These are phyloP conservation scores for Torulaspora pretoriensis DNA, from an alignment of 1,139 yeast genomes.

Conservation along the genomic window DNA sequence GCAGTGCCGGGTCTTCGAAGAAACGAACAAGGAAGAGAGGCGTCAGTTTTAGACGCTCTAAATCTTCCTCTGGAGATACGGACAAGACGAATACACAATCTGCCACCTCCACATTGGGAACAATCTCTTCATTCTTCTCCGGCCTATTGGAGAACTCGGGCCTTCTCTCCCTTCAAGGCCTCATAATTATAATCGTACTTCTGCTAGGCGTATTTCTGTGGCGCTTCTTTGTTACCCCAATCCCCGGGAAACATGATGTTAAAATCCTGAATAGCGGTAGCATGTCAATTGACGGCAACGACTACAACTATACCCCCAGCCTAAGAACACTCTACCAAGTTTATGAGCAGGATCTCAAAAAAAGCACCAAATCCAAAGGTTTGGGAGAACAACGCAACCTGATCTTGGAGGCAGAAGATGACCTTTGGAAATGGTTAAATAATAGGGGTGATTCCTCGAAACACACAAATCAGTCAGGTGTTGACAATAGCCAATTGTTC, in stretches of 20 bases:
- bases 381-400: conserved; percentile 12
- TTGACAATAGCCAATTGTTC: conserved; percentile 8
- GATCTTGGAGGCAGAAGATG: conserved; percentile 50
- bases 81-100: background rate
- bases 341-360: conserved; percentile 38
- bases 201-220: conserved; percentile 13
- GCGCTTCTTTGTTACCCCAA: conserved; percentile 19
- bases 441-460: conserved; percentile 42
- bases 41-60: conserved; percentile 9
- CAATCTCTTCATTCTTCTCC: conserved; percentile 2
- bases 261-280: conserved; percentile 25
- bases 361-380: conserved; percentile 18
- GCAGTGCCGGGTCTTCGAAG: conserved; percentile 29
- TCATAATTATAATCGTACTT: conserved; percentile 11
- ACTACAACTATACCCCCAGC: conserved; percentile 47
- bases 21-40: conserved; percentile 35
- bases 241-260: conserved; percentile 15
- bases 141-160: conserved; percentile 18
- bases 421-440: conserved; percentile 80
- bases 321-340: conserved; percentile 42
- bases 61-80: background rate
- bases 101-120: background rate
- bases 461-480: conserved; percentile 14
- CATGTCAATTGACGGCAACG: conserved; percentile 40
- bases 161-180: conserved; percentile 26